These are phyloP conservation scores for Apiospora malaysiana DNA, from an alignment of 2,329 filamentous ascomycete genomes.

Conservation along the genomic window DNA sequence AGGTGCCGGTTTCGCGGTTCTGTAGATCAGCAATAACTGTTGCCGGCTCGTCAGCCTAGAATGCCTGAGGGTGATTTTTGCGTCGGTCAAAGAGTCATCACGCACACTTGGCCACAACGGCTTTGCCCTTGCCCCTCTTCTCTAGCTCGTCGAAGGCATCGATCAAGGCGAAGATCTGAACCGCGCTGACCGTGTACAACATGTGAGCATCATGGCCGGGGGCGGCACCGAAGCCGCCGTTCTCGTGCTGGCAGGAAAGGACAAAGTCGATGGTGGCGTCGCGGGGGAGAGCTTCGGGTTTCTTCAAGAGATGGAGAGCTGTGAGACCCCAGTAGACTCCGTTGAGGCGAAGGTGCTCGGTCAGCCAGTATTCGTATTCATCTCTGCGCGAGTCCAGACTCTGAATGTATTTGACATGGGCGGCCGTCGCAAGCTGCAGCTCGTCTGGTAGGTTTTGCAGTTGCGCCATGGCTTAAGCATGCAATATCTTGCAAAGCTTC, in stretches of 20 bases:
- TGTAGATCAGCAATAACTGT: constrained; percentile 82
- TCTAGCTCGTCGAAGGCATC: constrained; percentile 88
- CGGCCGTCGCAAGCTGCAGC: constrained; percentile 54
- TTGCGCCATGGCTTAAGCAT: constrained; percentile 40
- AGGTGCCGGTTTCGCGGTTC: constrained; percentile 80
- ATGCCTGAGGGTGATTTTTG: constrained; percentile 7
- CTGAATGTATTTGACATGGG: constrained; percentile 91
- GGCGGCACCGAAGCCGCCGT: constrained; percentile 90
- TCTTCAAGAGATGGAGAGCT: constrained; percentile 82
- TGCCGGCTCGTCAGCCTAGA: constrained; percentile 24
- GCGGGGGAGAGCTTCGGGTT: constrained; percentile 80
- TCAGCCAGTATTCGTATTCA: constrained; percentile 97
- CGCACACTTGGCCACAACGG: constrained; percentile 81
- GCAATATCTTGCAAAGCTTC: neutral
- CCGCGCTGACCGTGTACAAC: constrained; percentile 92
- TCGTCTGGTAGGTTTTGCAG: constrained; percentile 46
- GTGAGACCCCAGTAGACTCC: constrained; percentile 97
- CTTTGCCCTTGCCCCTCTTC: constrained; percentile 69
- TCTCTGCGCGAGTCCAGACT: constrained; percentile 90
- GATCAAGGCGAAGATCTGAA: constrained; percentile 88
- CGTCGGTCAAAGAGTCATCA: constrained; percentile 31
- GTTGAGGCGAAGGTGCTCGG: constrained; percentile 93
- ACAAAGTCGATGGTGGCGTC: constrained; percentile 88
- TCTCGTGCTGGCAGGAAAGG: constrained; percentile 89
- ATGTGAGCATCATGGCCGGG: constrained; percentile 96